A percentile compares a stretch with the other conserved stretches of the same genome.
Evolutionary conservation across 2,329 filamentous ascomycete species (phyloP).

Genomic region (Onygenales sp.): DNA sequence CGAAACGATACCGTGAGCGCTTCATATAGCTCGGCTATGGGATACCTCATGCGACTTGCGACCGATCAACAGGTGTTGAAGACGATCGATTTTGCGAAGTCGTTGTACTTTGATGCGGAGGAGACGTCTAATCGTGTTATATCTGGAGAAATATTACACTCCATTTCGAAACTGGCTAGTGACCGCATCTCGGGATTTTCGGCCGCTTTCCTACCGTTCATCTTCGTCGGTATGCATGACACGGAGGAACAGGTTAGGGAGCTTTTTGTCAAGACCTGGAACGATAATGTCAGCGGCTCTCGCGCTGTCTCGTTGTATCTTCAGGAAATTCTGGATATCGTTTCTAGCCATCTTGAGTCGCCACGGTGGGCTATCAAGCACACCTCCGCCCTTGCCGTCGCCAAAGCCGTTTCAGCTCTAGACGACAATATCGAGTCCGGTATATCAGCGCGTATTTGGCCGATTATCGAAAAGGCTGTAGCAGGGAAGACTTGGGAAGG

Average conservation of each 20-base stretch:
- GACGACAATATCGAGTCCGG: conserved; percentile 46
- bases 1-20: conserved; percentile 89
- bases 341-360: conserved; percentile 60
- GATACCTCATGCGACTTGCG: conserved; percentile 67
- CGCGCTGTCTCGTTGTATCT: conserved; percentile 77
- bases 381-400: conserved; percentile 70
- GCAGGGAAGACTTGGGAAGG: conserved; percentile 85
- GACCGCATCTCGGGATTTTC: conserved; percentile 78
- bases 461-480: conserved; percentile 69
- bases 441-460: conserved; percentile 64
- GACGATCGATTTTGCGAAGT: conserved; percentile 48
- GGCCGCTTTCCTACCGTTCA: conserved; percentile 67
- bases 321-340: conserved; percentile 65
- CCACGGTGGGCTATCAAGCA: conserved; percentile 88
- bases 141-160: conserved; percentile 71
- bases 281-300: conserved; percentile 76
- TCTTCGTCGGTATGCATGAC: conserved; percentile 82
- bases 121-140: conserved; percentile 66
- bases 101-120: conserved; percentile 72
- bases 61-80: conserved; percentile 49
- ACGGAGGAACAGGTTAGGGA: conserved; percentile 68
- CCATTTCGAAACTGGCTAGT: conserved; percentile 75
- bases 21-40: conserved; percentile 76
- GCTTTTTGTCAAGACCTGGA: conserved; percentile 79
- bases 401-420: conserved; percentile 60